Percentiles rank a stretch among this genome's conserved stretches.
These are phyloP conservation scores for Leucosporidium creatinivorum DNA, from an alignment of 768 basidiomycete species.

Conservation along the genomic window DNA sequence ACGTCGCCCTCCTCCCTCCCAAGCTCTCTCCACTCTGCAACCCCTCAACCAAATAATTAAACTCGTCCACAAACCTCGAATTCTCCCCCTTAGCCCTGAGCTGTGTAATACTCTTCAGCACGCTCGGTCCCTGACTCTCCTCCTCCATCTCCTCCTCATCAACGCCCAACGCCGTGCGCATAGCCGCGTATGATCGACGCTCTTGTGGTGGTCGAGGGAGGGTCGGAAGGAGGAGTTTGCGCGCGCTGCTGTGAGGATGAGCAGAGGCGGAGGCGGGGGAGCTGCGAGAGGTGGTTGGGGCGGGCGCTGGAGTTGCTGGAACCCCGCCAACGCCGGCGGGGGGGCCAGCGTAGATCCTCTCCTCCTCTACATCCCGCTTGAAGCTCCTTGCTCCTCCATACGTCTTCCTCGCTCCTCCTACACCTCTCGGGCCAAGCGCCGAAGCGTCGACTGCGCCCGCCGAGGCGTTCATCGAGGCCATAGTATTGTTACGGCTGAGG, in stretches of 20 bases:
- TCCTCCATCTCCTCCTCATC: slow-evolving; percentile 15
- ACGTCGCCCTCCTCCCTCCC: slow-evolving; percentile 27
- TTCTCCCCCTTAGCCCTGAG: slow-evolving; percentile 31
- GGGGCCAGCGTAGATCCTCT: not conserved
- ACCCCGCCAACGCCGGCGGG: not conserved
- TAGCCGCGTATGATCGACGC: slow-evolving; percentile 3
- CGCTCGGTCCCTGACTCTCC: slow-evolving; percentile 3
- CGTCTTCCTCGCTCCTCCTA: not conserved
- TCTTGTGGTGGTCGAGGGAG: slow-evolving; percentile 9
- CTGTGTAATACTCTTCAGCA: slow-evolving; percentile 17
- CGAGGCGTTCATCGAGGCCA: not conserved
- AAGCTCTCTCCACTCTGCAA: slow-evolving; percentile 7
- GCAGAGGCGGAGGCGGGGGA: not conserved
- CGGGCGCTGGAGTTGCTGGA: not conserved
- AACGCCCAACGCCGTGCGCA: slow-evolving; percentile 21
- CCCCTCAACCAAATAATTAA: slow-evolving; percentile 31
- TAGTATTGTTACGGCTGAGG: not conserved
- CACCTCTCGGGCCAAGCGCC: not conserved
- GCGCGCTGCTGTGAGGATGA: not conserved
- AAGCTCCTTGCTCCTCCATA: slow-evolving; percentile 19
- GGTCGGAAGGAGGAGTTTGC: not conserved
- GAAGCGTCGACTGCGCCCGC: not conserved
- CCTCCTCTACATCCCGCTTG: slow-evolving; percentile 8
- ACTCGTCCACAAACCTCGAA: slow-evolving; percentile 30
- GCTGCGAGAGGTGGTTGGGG: not conserved